Evolutionary conservation across 208 protist species (phyloP).

Genomic region (Zelonia costaricensis): DNA sequence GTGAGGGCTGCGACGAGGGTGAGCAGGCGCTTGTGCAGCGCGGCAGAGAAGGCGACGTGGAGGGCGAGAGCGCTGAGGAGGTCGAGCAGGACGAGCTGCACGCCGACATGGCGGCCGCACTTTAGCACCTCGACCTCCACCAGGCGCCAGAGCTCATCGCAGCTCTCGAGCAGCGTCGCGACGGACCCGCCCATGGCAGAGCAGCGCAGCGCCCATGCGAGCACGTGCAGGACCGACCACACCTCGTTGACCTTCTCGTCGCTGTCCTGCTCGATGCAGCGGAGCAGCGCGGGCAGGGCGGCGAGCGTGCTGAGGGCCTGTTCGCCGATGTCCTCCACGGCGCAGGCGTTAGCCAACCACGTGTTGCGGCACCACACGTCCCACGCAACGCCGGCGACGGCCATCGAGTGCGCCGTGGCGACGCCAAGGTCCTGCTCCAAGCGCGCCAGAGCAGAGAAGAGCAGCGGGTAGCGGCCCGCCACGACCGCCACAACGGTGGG

Average conservation of each 20-base stretch:
- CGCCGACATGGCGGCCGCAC: constrained; percentile 8
- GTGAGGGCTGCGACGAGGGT: constrained; percentile 6
- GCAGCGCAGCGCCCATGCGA: constrained; percentile 26
- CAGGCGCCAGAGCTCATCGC: constrained; percentile 21
- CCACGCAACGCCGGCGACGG: constrained; percentile 15
- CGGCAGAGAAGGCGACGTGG: constrained; percentile 10
- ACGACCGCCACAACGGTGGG: constrained; percentile 22
- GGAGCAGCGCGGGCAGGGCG: constrained; percentile 9
- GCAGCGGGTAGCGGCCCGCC: constrained; percentile 19
- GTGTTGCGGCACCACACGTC: constrained; percentile 33
- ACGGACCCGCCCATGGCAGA: constrained; percentile 6
- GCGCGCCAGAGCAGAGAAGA: constrained; percentile 17
- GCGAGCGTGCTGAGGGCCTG: constrained; percentile 8
- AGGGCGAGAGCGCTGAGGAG: constrained; percentile 25
- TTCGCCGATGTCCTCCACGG: constrained; percentile 24
- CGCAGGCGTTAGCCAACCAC: constrained; percentile 30
- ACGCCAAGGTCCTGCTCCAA: constrained; percentile 1
- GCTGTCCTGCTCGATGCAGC: constrained; percentile 10
- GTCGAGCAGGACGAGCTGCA: constrained; percentile 27
- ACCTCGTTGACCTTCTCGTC: constrained; percentile 25
- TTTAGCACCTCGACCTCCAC: constrained; percentile 9
- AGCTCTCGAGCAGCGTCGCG: constrained; percentile 12
- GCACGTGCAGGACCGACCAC: constrained; percentile 26
- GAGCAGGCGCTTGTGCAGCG: constrained; percentile 15
- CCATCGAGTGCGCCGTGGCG: not conserved